Percentiles rank a stretch among this genome's conserved stretches.
These are phyloP conservation scores for Corylus americana DNA, from an alignment of 306 rosid species.

Conservation along the genomic window DNA sequence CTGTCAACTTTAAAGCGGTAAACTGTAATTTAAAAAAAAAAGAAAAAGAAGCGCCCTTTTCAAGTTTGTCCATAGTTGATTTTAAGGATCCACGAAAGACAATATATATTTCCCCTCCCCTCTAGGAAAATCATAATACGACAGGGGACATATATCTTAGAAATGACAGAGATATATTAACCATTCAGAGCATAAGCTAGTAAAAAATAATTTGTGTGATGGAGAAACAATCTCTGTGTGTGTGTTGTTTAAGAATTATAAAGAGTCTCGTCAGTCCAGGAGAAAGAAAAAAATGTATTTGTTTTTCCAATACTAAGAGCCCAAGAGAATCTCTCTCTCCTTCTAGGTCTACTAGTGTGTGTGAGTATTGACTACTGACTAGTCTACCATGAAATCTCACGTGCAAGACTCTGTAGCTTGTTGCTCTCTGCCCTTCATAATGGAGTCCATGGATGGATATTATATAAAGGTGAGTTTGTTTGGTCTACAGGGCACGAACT, in stretches of 20 bases:
- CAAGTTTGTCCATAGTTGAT: conserved; percentile 5
- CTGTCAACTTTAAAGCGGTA: no score
- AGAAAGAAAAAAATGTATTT: neutral
- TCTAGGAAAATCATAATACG: no score
- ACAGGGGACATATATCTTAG: neutral
- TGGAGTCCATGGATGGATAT: conserved; percentile 30
- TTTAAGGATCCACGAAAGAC: neutral
- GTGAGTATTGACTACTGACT: conserved; percentile 36
- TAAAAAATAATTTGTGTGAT: neutral
- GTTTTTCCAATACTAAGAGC: neutral
- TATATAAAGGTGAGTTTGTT: conserved; percentile 57
- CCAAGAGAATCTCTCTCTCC: conserved; percentile 41
- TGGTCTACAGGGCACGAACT: conserved; percentile 33
- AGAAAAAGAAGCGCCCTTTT: neutral
- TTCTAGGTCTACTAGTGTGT: conserved; percentile 1
- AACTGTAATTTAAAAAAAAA: no score
- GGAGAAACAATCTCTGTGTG: neutral
- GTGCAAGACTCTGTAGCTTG: conserved; percentile 59
- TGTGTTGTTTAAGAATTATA: neutral
- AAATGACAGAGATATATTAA: neutral
- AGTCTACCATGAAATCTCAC: conserved; percentile 55
- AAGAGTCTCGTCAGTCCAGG: neutral
- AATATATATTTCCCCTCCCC: no score
- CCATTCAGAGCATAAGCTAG: no score
- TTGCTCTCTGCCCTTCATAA: conserved; percentile 15